Evolutionary conservation across 768 basidiomycete genomes (phyloP), one percentile per base, ranked within the genome.

Genomic region (Calocera viscosa): DNA sequence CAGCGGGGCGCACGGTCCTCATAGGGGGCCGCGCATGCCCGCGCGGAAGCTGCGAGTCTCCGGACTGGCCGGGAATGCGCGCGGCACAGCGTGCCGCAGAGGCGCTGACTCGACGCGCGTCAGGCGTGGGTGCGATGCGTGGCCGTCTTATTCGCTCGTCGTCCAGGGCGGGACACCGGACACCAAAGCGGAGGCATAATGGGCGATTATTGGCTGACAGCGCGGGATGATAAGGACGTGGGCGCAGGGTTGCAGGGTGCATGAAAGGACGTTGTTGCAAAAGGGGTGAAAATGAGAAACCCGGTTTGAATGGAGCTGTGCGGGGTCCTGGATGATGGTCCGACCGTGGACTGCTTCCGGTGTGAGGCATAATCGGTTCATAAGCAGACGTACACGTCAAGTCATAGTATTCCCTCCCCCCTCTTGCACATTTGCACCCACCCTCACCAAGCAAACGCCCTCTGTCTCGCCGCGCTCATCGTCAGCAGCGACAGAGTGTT

Each of bases 401-500:
- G 26, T 60, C 53, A 60, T 32, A 47, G 5, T 60, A 11, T 28
- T 19, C 53, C 53, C 7, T 38, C 7, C 53, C 53, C 53, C 43
- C 43, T 47, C 43, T 47, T 60, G 24, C 53, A 11, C 53, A 60
- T 16, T 60, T 12, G 11, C 30, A 26, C 10, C 53, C 53, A 7
- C 53, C 30, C 49, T 49, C 49, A 49, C 14, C 53, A 47, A 47
- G 43, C 24, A 47, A 60, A 3, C 43, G 7, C 43, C 16, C 43
- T 47, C 30, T 60, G 53, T 60, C 53, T 60, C 53, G 30, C 30
- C 24, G 11, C 19, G 53, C 53, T 60, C 53, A 19, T 28, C 53
- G 53, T 60, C 53, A 60, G 53, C 53, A 60, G 53, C 53, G 53
- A 60, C 53, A 60, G 53, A 60, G 53, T 28, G 53, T 60, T 60